A percentile compares a stretch with the other conserved stretches of the same genome.
phyloP scores from a whole-genome alignment of 75 land plant genomes.

The Picea glauca region DNA sequence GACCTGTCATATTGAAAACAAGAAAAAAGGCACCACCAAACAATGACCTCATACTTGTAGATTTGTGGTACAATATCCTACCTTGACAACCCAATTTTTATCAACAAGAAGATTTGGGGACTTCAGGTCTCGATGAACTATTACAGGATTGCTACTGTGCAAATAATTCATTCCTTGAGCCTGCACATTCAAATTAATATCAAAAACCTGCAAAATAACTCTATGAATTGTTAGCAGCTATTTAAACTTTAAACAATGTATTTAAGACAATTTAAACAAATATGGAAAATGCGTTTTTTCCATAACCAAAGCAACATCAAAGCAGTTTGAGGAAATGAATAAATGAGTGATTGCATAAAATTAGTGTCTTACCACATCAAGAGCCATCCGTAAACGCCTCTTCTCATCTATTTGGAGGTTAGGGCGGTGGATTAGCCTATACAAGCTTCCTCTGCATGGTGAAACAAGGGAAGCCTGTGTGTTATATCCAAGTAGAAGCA shows the following conservation, averaged over 20 bases:
- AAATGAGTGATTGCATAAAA: not conserved
- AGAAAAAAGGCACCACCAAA: not conserved
- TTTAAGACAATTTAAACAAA: not conserved
- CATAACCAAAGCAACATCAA: not conserved
- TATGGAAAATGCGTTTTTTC: not conserved
- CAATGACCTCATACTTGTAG: not conserved
- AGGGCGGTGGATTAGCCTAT: conserved; percentile 88
- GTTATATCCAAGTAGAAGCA: not conserved
- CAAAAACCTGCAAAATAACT: not conserved
- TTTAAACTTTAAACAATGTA: not conserved
- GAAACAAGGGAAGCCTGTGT: not conserved
- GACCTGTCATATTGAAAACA: not conserved
- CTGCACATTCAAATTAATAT: conserved; percentile 30
- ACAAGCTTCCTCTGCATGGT: conserved; percentile 88
- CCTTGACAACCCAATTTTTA: conserved; percentile 98
- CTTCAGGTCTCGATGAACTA: conserved; percentile 96
- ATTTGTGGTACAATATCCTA: conserved; percentile 14
- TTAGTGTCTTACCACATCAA: conserved; percentile 84
- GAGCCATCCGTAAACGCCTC: conserved; percentile 90
- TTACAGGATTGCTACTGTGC: conserved; percentile 78
- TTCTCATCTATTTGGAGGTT: conserved; percentile 86
- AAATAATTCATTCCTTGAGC: conserved; percentile 97
- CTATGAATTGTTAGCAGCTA: not conserved
- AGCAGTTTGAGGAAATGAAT: not conserved
- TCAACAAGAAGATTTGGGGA: conserved; percentile 97